Evolutionary conservation across 2,329 filamentous ascomycete genomes (phyloP).

Genomic region (Scleromitrula shiraiana): DNA sequence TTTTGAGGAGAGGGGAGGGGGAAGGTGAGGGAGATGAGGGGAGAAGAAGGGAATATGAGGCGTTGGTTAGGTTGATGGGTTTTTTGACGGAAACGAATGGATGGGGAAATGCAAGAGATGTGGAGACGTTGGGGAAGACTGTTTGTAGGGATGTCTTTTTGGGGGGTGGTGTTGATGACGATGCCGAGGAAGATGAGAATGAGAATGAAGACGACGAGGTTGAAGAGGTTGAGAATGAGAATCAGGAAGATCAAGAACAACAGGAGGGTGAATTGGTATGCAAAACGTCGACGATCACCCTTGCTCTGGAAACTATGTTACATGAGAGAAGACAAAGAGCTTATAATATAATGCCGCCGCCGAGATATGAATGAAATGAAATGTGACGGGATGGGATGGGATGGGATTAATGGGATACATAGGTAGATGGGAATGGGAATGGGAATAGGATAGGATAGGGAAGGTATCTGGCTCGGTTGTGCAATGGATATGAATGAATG

Average conservation of each 20-base stretch:
- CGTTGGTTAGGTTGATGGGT: background rate
- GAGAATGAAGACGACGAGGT: background rate
- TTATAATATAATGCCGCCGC: background rate
- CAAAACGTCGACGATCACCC: background rate
- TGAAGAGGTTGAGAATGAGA: background rate
- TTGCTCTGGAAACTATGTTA: constrained; percentile 11
- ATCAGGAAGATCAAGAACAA: background rate
- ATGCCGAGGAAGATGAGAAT: background rate
- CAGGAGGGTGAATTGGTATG: constrained; percentile 7
- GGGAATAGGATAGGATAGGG: background rate
- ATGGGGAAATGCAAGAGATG: constrained; percentile 20
- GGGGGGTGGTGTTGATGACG: background rate
- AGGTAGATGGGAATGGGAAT: background rate
- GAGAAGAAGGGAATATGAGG: background rate
- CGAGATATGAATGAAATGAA: constrained; percentile 5
- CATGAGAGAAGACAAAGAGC: constrained; percentile 5
- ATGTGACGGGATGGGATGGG: too few species aligned
- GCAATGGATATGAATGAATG: too few species aligned
- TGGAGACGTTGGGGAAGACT: constrained; percentile 16
- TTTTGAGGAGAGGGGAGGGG: background rate
- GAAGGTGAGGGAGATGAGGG: background rate
- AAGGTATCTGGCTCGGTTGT: too few species aligned
- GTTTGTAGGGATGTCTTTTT: constrained; percentile 11
- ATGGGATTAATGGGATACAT: background rate
- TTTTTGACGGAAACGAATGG: constrained; percentile 7